Evolutionary conservation across 2,329 filamentous ascomycete genomes (phyloP), one percentile per base, ranked within the genome.

Genomic region (Colletotrichum ledebouriae): DNA sequence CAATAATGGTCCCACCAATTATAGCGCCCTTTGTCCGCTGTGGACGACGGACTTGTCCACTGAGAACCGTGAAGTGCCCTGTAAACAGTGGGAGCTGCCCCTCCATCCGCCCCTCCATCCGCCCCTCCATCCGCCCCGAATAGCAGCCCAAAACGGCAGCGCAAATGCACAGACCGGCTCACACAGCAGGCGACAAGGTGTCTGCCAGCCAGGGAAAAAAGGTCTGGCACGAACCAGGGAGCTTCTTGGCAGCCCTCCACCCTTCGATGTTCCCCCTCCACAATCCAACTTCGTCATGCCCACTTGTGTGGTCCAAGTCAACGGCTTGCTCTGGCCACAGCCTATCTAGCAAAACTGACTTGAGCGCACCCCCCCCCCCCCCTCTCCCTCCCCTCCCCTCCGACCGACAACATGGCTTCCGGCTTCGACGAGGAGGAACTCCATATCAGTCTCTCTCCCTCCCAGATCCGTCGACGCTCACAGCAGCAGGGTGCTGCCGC

Each of bases 361-460:
- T 44, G 47, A 56, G 41, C 25, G 33, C 62, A n/a, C n/a, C n/a
- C n/a, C n/a, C n/a, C n/a, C n/a, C n/a, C n/a, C n/a, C n/a, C n/a
- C n/a, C 66, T 41, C 20, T 7, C 9, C 62, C 59, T 58, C 66
- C 46, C n/a, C 17, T 12, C 37, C 39, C 46, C 52, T 39, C 62
- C 68, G 63, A 60, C 63, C 46, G 57, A 62, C 68, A 70, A 62
- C 75, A 87, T 87, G 85, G 81, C 83, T 76, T 82, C 84, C 69
- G 83, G 82, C 73, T 92, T 92, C 79, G 91, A 94, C 77, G 92
- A 94, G 79, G 92, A 94, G 83, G 92, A 94, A 82, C 89, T 94
- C 72, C 92, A 92, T 80, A 92, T 94, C 78, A 89, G 87, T 65
- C 68, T 71, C 59, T 71, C 70, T 22, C 87, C 88, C 41, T 87